phyloP scores from a whole-genome alignment of 768 basidiomycete genomes.

The Kwoniella bestiolae region DNA sequence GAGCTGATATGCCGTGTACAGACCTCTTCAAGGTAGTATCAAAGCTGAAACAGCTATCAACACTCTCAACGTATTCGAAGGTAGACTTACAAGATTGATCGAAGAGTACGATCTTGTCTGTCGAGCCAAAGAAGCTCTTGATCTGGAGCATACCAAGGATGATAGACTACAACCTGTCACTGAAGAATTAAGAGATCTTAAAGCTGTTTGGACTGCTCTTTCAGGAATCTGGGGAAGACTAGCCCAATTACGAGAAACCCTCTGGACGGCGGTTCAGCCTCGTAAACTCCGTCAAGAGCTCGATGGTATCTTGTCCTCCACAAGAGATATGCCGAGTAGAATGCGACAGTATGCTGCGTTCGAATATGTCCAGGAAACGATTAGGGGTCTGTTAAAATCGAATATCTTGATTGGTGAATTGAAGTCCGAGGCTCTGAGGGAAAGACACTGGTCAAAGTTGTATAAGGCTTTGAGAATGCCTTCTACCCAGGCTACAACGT shows the following conservation, averaged over 20 bases:
- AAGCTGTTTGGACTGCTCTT: conserved; percentile 97
- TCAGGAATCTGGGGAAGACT: conserved; percentile 97
- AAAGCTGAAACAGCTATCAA: conserved; percentile 96
- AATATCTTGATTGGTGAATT: conserved; percentile 89
- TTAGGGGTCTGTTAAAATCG: conserved; percentile 82
- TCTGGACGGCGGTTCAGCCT: conserved; percentile 91
- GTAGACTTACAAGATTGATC: conserved; percentile 81
- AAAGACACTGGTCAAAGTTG: conserved; percentile 96
- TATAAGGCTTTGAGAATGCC: conserved; percentile 84
- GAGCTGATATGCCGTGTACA: background rate
- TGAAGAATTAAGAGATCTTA: conserved; percentile 93
- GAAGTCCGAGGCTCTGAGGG: conserved; percentile 95
- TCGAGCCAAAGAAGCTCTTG: conserved; percentile 94
- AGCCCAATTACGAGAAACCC: conserved; percentile 79
- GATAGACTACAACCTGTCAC: conserved; percentile 85
- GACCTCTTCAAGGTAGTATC: conserved; percentile 92
- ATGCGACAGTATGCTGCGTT: conserved; percentile 99
- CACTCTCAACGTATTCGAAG: conserved; percentile 92
- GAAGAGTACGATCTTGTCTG: conserved; percentile 96
- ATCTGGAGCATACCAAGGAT: conserved; percentile 80
- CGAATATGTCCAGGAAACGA: conserved; percentile 92
- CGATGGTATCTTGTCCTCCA: conserved; percentile 86
- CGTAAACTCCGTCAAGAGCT: conserved; percentile 92
- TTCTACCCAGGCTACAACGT: conserved; percentile 78
- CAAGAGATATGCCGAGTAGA: conserved; percentile 97